phyloP scores from a whole-genome alignment of 2,329 filamentous ascomycete species.

The Amauroascus verrucosus region DNA sequence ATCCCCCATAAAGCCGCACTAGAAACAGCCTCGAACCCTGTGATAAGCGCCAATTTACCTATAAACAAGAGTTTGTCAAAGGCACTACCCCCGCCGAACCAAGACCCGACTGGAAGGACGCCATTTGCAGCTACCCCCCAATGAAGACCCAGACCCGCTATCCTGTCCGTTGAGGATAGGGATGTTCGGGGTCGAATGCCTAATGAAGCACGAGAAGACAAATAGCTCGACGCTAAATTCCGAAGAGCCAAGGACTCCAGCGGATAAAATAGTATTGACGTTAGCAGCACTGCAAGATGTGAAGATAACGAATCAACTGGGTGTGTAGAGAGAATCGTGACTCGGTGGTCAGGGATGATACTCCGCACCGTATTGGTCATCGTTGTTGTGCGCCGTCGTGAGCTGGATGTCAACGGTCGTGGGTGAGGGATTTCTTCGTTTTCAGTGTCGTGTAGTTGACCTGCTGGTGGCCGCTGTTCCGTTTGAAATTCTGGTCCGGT shows the following conservation, averaged over 20 bases:
- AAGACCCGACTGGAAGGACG: slow-evolving; percentile 25
- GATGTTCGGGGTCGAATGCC: background rate
- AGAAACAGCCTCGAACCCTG: slow-evolving; percentile 30
- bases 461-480: slow-evolving; percentile 3
- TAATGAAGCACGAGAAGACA: slow-evolving; percentile 23
- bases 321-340: slow-evolving; percentile 36
- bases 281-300: slow-evolving; percentile 31
- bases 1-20: slow-evolving; percentile 32
- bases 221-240: slow-evolving; percentile 30
- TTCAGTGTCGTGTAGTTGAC: background rate
- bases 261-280: slow-evolving; percentile 31
- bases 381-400: slow-evolving; percentile 15
- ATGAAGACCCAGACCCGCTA: slow-evolving; percentile 12
- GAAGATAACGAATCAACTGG: slow-evolving; percentile 35
- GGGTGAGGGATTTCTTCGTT: slow-evolving; percentile 12
- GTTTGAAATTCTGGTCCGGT: background rate
- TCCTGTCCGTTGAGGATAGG: slow-evolving; percentile 3
- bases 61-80: slow-evolving; percentile 27
- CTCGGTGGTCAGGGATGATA: slow-evolving; percentile 25
- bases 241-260: slow-evolving; percentile 34
- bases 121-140: slow-evolving; percentile 17
- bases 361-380: background rate
- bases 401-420: slow-evolving; percentile 15
- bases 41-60: slow-evolving; percentile 29
- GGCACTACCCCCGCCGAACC: slow-evolving; percentile 28